phyloP scores from a whole-genome alignment of 176 grass and related monocot species.

The Oryza glaberrima region DNA sequence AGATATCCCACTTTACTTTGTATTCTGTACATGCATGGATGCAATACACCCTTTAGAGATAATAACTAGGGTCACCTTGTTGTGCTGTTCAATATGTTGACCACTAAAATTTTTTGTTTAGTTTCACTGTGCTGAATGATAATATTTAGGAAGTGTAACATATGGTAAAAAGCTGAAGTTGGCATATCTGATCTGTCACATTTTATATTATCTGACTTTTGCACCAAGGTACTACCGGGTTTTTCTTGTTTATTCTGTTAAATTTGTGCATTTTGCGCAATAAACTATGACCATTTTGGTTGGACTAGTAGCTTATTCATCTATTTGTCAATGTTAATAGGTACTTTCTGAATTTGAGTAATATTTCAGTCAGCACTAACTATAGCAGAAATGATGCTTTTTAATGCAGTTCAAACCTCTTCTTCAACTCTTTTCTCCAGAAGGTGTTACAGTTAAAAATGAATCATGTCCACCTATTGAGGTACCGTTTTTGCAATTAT shows the following conservation, averaged over 20 bases:
- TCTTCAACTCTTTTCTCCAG: slow-evolving; percentile 45
- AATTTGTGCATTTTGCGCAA: slow-evolving; percentile 6
- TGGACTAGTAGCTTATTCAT: background rate
- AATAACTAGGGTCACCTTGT: background rate
- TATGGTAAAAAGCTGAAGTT: slow-evolving; percentile 9
- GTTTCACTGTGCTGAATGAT: background rate
- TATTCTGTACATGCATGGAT: background rate
- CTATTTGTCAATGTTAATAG: background rate
- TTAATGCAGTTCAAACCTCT: slow-evolving; percentile 55
- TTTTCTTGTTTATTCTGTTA: background rate
- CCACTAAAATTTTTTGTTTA: background rate
- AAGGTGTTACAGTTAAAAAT: slow-evolving; percentile 46
- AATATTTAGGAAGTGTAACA: background rate
- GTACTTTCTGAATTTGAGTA: background rate
- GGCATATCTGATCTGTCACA: background rate
- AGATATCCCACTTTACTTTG: background rate
- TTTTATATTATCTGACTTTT: slow-evolving; percentile 16
- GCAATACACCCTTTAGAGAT: background rate
- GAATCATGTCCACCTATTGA: slow-evolving; percentile 38
- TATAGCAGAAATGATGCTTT: slow-evolving; percentile 17
- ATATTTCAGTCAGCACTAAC: slow-evolving; percentile 31
- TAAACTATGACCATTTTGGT: slow-evolving; percentile 9
- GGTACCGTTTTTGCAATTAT: slow-evolving; percentile 49
- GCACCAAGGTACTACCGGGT: slow-evolving; percentile 2
- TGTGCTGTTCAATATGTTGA: background rate